A percentile compares a stretch with the other conserved stretches of the same genome.
phyloP scores from a whole-genome alignment of 192 early-diverging fungal species.

The Cladochytrium replicatum region DNA sequence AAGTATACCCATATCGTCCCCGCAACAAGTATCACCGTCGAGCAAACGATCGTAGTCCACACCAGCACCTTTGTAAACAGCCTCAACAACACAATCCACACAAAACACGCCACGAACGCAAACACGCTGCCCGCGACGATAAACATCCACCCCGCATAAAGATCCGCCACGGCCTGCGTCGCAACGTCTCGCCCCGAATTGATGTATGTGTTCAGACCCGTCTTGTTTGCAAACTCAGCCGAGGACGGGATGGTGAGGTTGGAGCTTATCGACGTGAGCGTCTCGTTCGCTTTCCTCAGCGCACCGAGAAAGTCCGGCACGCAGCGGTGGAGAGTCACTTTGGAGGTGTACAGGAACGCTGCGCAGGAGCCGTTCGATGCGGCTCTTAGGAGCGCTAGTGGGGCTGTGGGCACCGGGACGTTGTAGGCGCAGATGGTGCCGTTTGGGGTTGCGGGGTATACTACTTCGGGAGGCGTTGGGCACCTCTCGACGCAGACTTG shows the following conservation, averaged over 20 bases:
- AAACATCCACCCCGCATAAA: constrained; percentile 3
- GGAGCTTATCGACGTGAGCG: not conserved
- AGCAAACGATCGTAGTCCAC: constrained; percentile 26
- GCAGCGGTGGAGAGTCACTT: not conserved
- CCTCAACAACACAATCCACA: constrained; percentile 5
- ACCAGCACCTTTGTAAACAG: constrained; percentile 18
- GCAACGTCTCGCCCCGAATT: constrained; percentile 3
- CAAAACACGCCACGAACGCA: constrained; percentile 8
- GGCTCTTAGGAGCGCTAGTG: no score
- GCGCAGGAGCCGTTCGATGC: not conserved
- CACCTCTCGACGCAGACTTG: constrained; percentile 3
- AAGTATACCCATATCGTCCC: constrained; percentile 21
- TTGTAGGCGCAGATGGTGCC: not conserved
- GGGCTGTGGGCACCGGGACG: not conserved
- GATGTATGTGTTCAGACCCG: constrained; percentile 4
- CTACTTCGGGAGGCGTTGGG: constrained; percentile 1
- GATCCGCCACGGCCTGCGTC: constrained; percentile 6
- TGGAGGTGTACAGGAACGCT: not conserved
- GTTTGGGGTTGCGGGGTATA: not conserved
- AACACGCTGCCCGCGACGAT: constrained; percentile 1
- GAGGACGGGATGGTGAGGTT: not conserved
- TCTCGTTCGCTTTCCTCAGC: not conserved
- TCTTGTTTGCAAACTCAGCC: not conserved
- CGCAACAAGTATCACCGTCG: constrained; percentile 21
- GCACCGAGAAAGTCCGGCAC: not conserved